Evolutionary conservation across 2,329 filamentous ascomycete genomes (phyloP).

Genomic region (Fusarium armeniacum): DNA sequence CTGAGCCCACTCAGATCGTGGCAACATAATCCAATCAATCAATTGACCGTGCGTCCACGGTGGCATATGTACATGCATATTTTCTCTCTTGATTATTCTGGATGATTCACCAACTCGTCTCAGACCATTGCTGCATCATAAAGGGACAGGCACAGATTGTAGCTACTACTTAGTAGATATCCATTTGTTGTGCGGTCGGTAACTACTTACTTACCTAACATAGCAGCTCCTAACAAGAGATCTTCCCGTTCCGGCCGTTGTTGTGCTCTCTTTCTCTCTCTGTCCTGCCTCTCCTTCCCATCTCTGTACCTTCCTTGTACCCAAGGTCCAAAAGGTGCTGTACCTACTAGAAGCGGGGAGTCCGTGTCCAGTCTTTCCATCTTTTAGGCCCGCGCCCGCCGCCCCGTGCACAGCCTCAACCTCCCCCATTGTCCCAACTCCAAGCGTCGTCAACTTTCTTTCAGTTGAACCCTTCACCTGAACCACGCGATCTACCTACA

Average conservation of each 20-base stretch:
- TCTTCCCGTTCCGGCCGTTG: constrained; percentile 49
- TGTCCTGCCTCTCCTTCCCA: background rate
- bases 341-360: constrained; percentile 48
- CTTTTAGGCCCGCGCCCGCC: constrained; percentile 42
- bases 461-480: constrained; percentile 43
- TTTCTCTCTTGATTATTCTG: background rate
- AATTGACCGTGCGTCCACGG: constrained; percentile 1
- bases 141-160: background rate
- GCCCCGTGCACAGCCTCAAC: constrained; percentile 53
- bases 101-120: constrained; percentile 9
- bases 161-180: no score
- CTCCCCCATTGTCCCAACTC: constrained; percentile 44
- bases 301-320: constrained; percentile 7
- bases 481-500: constrained; percentile 25
- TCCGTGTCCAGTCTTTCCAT: constrained; percentile 42
- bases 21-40: constrained; percentile 18
- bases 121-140: constrained; percentile 12
- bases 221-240: constrained; percentile 2
- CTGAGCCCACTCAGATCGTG: constrained; percentile 29
- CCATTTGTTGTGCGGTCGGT: background rate
- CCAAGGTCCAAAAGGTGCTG: background rate
- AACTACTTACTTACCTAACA: background rate
- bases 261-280: constrained; percentile 24
- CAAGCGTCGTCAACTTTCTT: constrained; percentile 49
- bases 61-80: constrained; percentile 5